Conservation (phyloP, 1,284 basidiomycete species). For the Leccinum holopus region DNA sequence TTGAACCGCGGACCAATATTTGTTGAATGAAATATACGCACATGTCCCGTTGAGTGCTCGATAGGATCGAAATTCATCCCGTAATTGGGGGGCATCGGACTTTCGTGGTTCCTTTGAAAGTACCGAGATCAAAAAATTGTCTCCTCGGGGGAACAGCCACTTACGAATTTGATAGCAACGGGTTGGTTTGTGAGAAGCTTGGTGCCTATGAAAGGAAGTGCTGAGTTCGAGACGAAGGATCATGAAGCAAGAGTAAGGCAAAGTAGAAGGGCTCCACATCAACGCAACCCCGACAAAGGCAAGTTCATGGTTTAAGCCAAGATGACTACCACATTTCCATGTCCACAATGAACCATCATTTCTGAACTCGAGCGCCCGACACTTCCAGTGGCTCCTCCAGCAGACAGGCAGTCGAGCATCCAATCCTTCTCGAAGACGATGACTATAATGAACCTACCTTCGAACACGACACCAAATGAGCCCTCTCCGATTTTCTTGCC, state of each 20-base stretch:
- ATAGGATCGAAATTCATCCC: conserved; percentile 98
- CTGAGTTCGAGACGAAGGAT: conserved; percentile 18
- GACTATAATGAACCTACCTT: conserved; percentile 47
- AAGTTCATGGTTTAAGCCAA: conserved; percentile 1
- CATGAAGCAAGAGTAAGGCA: conserved; percentile 6
- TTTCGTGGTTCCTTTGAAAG: conserved; percentile 87
- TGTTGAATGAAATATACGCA: conserved; percentile 45
- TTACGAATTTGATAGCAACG: conserved; percentile 97
- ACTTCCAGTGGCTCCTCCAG: conserved; percentile 2
- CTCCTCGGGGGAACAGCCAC: conserved; percentile 35
- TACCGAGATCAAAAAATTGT: conserved; percentile 16
- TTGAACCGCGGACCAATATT: conserved; percentile 16
- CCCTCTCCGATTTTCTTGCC: conserved; percentile 89
- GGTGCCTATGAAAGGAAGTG: conserved; percentile 53
- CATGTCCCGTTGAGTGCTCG: conserved; percentile 91
- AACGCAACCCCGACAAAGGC: conserved; percentile 8
- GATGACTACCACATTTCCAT: conserved; percentile 9
- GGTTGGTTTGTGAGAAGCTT: conserved; percentile 88
- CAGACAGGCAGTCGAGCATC: conserved; percentile 3
- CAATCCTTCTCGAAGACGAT: conserved; percentile 3
- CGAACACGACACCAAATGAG: conserved; percentile 81
- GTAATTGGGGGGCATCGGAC: conserved; percentile 95
- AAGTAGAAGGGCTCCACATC: conserved; percentile 4
- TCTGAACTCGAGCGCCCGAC: conserved; percentile 20
- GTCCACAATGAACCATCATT: conserved; percentile 7